Evolutionary conservation across 2,329 filamentous ascomycete genomes (phyloP), one percentile per base, ranked within the genome.

Genomic region (Beauveria pseudobassiana): DNA sequence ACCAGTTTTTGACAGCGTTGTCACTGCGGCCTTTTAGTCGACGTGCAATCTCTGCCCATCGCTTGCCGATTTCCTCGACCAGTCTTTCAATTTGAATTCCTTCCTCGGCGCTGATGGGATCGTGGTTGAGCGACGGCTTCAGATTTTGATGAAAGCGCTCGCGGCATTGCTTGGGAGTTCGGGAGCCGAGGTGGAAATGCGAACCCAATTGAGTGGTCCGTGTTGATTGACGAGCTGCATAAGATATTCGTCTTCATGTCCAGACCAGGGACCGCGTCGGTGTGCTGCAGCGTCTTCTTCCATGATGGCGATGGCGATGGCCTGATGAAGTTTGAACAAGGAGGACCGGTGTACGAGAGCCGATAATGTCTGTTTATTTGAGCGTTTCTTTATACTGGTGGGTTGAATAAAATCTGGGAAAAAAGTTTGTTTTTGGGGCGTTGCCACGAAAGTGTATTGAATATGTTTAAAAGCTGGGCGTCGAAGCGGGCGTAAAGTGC

Each of bases 1-100:
- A 96, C 91, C 92, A 97, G 75, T 97, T 97, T 84, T 97, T 97
- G 65, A 97, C 91, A 30, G 91, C 89, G 70, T 97, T 97, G 78
- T 97, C 93, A 74, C 92, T 96, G 70, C 93, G 88, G 66, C 91
- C 91, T 60, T 88, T 83, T 22, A 97, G 82, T 51, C 86, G 82
- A 66, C 93, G 84, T 50, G 93, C 91, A 70, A 97, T 97, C 72
- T 97, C 91, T 2, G 93, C 93, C 93, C 93, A 97, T 62, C 89
- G 86, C 78, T 92, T 93, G 64, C 92, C 92, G 78, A 91, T 86
- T 68, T 89, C 83, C 12, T 77, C 74, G 18, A 97, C 93, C 73
- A 95, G 82, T 62, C 82, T 80, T 76, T 93, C 87, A 69, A 98
- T 96, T 69, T 86, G 71, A 45, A 81, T 74, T 2, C 88, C 88